These are phyloP conservation scores for Trypethelium eluteriae DNA, from an alignment of 495 filamentous ascomycete species.

Conservation along the genomic window DNA sequence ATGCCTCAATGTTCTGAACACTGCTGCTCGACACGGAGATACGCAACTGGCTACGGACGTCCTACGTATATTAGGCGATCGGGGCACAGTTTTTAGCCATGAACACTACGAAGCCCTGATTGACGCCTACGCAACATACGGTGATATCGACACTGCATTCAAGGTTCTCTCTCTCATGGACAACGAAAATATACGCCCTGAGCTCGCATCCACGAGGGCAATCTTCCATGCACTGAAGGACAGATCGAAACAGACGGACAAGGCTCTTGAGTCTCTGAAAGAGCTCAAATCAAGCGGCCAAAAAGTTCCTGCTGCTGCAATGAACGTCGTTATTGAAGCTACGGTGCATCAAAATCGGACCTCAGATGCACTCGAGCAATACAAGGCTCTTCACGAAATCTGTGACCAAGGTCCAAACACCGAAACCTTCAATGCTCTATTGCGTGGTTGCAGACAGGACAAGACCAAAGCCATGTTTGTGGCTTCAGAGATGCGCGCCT, in stretches of 20 bases:
- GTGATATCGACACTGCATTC: slow-evolving; percentile 37
- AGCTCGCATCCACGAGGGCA: slow-evolving; percentile 49
- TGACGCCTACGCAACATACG: slow-evolving; percentile 49
- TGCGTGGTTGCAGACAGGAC: slow-evolving; percentile 49
- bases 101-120: slow-evolving; percentile 74
- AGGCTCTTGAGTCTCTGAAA: slow-evolving; percentile 48
- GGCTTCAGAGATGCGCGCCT: slow-evolving; percentile 62
- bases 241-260: slow-evolving; percentile 33
- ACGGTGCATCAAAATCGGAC: slow-evolving; percentile 39
- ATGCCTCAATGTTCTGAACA: slow-evolving; percentile 56
- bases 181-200: slow-evolving; percentile 46
- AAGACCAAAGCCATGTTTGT: slow-evolving; percentile 52
- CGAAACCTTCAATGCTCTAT: slow-evolving; percentile 58
- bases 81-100: slow-evolving; percentile 43
- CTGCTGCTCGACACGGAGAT: slow-evolving; percentile 60
- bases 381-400: slow-evolving; percentile 60
- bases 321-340: slow-evolving; percentile 58
- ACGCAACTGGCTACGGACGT: slow-evolving; percentile 58
- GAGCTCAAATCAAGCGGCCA: slow-evolving; percentile 42
- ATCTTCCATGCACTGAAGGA: slow-evolving; percentile 43
- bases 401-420: slow-evolving; percentile 51
- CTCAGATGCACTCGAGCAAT: slow-evolving; percentile 55
- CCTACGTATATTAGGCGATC: slow-evolving; percentile 46
- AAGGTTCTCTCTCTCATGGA: slow-evolving; percentile 60
- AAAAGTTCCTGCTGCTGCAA: slow-evolving; percentile 46